Conservation (phyloP, 2,329 filamentous ascomycete genomes). For the Calonectria hawksworthii region DNA sequence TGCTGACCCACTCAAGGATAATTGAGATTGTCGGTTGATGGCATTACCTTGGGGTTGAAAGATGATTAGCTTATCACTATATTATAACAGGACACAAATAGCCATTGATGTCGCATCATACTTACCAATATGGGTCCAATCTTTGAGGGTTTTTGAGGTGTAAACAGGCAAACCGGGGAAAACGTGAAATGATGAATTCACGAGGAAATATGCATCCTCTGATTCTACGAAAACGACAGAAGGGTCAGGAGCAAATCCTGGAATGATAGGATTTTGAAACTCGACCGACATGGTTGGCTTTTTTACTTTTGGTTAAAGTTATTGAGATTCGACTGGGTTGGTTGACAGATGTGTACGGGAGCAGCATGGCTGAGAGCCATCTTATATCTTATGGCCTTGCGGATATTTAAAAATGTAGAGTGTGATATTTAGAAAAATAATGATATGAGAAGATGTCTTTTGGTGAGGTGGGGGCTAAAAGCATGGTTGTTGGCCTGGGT, state of each 20-base stretch:
- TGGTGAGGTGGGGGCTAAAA: not conserved
- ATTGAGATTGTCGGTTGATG: constrained; percentile 4
- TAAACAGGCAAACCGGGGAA: constrained; percentile 27
- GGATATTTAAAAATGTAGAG: not conserved
- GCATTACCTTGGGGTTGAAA: not conserved
- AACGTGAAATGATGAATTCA: constrained; percentile 27
- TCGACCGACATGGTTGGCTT: not conserved
- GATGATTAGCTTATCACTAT: not conserved
- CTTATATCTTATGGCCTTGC: not conserved
- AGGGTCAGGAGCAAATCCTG: constrained; percentile 29
- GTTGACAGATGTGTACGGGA: not conserved
- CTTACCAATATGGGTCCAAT: constrained; percentile 25
- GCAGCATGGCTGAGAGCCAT: not conserved
- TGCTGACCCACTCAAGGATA: not conserved
- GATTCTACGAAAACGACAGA: constrained; percentile 6
- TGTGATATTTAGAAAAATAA: not conserved
- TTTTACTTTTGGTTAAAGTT: not conserved
- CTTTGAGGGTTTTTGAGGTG: constrained; percentile 8
- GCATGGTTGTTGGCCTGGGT: not conserved
- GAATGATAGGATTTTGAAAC: constrained; percentile 22
- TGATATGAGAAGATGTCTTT: not conserved
- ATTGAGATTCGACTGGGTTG: not conserved
- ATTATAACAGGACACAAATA: not conserved
- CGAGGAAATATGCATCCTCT: constrained; percentile 12
- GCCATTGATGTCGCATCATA: no score